Evolutionary conservation across 2,329 filamentous ascomycete genomes (phyloP), one percentile per base, ranked within the genome.

Genomic region (Ophiostoma populinum): DNA sequence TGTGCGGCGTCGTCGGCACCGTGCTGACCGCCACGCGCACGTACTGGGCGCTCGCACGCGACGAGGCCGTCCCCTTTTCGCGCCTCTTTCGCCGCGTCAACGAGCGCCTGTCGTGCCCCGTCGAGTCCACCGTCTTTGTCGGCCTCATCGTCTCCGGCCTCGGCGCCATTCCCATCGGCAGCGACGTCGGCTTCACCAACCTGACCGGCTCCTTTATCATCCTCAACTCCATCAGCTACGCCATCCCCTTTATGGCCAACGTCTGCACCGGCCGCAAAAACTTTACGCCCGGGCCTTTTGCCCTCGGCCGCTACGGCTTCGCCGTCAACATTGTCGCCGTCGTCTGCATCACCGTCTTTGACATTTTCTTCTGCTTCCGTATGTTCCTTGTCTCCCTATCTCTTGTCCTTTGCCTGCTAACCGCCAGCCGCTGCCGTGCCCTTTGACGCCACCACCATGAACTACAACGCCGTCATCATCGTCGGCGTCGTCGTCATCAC

Each of bases 341-440:
- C 12, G 44, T 62, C 26, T 63, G 70, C 35, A 71, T 73, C 36
- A 46, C 59, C 2, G 52, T 68, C 15, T 73, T 72, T 43, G 57
- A 67, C 35, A 54, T 69, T n/a, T 63, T 74, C 39, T 74, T 67
- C 51, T 71, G 66, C 46, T 73, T 74, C 54, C 68, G 61, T 65
- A 45, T 56, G 61, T 31, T 7, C 11, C 11, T 6, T 7, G 17
- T 21, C 3, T 25, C 3, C 10, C 21, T 21, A 2, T 11, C n/a
- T 34, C 15, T 9, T 28, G 11, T 13, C 15, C n/a, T 25, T 12
- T 15, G 10, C 17, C 9, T 26, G 16, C 17, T 36, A n/a, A 26
- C 18, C 7, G 15, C 15, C 18, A 38, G 36, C 37, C 11, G 10
- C 37, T 10, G 37, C 33, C 5, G 12, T 15, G 6, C 37, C 37